Evolutionary conservation across 2,329 filamentous ascomycete species (phyloP), one percentile per base, ranked within the genome.

Genomic region (Cercospora sp.): DNA sequence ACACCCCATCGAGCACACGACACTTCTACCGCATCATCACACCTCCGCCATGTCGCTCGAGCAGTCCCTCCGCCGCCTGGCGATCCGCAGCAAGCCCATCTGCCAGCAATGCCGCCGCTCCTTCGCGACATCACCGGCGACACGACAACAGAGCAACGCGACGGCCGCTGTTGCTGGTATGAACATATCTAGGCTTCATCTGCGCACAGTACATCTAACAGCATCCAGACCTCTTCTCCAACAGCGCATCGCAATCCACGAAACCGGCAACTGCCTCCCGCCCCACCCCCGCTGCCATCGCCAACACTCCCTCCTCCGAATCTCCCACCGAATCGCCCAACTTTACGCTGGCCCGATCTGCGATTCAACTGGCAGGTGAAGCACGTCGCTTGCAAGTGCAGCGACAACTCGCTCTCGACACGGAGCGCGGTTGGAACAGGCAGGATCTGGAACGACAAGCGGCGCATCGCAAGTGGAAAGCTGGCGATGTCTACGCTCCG

Each of bases 401-500:
- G 40, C 68, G 68, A 30, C 68, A 71, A 67, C 62, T 65, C 48
- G 55, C 59, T 18, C 64, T 66, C 42, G 71, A 71, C 10, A 64
- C 64, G 20, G 36, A 76, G 53, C 75, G 78, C 60, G 74, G 72
- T 57, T 78, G 74, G 69, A 72, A 73, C 36, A 73, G 77, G 16
- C 64, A 70, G 26, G 87, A 88, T 70, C 88, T 88, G 78, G 80
- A 88, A 74, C 83, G 81, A 70, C 89, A 92, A 79, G 85, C 90
- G 80, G 85, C 87, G 40, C 59, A 65, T 18, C 89, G 94, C 59
- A 84, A 86, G 48, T 98, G 91, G 90, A 84, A 85, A 74, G 75
- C 83, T 0, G 95, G 95, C 73, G 94, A 98, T 78, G 86, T 97
- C 63, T 98, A 98, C 81, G 87, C 93, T 68, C 95, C 95, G 36